phyloP scores from a whole-genome alignment of 352 stramenopile species.

The Paralagenidium karlingii region DNA sequence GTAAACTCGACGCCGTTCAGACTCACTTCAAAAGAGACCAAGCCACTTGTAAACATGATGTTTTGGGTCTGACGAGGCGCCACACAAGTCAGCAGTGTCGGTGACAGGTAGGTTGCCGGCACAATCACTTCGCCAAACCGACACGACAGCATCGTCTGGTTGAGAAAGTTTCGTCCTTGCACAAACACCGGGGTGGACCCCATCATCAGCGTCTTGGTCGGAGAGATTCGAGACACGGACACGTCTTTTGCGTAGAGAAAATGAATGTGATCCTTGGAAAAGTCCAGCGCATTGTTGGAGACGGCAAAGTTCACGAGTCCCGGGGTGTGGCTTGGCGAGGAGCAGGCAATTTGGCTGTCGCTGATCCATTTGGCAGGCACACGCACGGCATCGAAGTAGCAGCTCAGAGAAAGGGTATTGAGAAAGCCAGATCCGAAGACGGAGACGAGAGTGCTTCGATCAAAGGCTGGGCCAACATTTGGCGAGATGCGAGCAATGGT shows the following conservation, averaged over 20 bases:
- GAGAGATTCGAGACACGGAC: conserved; percentile 60
- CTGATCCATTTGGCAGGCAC: conserved; percentile 37
- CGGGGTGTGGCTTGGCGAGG: conserved; percentile 34
- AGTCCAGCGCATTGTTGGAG: conserved; percentile 71
- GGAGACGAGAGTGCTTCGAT: conserved; percentile 42
- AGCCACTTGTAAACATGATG: conserved; percentile 17
- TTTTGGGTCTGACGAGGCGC: conserved; percentile 42
- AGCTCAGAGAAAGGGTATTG: conserved; percentile 36
- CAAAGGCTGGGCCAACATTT: conserved; percentile 31
- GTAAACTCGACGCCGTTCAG: conserved; percentile 82
- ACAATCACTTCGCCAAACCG: conserved; percentile 65
- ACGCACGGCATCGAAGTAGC: conserved; percentile 23
- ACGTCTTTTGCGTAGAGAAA: conserved; percentile 85
- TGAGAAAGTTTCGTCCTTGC: conserved; percentile 89
- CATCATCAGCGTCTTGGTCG: conserved; percentile 54
- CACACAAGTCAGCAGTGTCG: conserved; percentile 67
- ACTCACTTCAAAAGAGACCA: conserved; percentile 71
- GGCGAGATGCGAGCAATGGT: conserved; percentile 32
- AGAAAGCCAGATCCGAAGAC: conserved; percentile 50
- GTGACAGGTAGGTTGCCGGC: conserved; percentile 67
- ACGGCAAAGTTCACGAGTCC: conserved; percentile 62
- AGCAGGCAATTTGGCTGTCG: conserved; percentile 32
- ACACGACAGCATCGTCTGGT: conserved; percentile 78
- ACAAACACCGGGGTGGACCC: conserved; percentile 85
- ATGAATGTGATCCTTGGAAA: conserved; percentile 12